phyloP scores from a whole-genome alignment of 345 rosid species.

The Brassica rapa region DNA sequence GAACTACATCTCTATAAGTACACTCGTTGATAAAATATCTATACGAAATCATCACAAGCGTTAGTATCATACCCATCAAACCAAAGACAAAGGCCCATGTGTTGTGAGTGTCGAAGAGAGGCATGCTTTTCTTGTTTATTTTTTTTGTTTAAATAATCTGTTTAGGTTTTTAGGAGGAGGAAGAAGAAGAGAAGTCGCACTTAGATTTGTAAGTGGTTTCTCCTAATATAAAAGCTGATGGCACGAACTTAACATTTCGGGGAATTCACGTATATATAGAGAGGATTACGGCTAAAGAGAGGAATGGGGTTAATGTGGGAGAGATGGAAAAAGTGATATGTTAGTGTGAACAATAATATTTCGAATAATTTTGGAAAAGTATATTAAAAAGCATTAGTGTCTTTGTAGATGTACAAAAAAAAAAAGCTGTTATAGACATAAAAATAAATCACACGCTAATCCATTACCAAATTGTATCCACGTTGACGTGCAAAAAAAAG shows the following conservation, averaged over 20 bases:
- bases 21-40: not conserved
- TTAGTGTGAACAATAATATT: constrained; percentile 39
- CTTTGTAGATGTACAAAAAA: constrained; percentile 24
- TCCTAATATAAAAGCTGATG: constrained; percentile 24
- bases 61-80: constrained; percentile 38
- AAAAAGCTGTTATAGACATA: constrained; percentile 11
- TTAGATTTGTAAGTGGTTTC: constrained; percentile 25
- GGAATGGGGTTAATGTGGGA: constrained; percentile 39
- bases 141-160: not conserved
- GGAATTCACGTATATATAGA: constrained; percentile 41
- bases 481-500: constrained; percentile 19
- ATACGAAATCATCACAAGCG: constrained; percentile 2
- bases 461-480: constrained; percentile 26
- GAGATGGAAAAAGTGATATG: constrained; percentile 5
- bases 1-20: not conserved
- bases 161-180: constrained; percentile 24
- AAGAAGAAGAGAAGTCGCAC: constrained; percentile 23
- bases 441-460: constrained; percentile 33
- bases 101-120: constrained; percentile 41
- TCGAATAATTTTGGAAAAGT: constrained; percentile 2
- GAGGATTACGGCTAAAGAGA: constrained; percentile 31
- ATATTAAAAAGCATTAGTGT: constrained; percentile 19
- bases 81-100: constrained; percentile 45
- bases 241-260: constrained; percentile 37
- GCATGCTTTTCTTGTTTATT: constrained; percentile 20